Evolutionary conservation across 352 stramenopile species (phyloP), one percentile per base, ranked within the genome.

Genomic region (Chrysophaeum taylorii): DNA sequence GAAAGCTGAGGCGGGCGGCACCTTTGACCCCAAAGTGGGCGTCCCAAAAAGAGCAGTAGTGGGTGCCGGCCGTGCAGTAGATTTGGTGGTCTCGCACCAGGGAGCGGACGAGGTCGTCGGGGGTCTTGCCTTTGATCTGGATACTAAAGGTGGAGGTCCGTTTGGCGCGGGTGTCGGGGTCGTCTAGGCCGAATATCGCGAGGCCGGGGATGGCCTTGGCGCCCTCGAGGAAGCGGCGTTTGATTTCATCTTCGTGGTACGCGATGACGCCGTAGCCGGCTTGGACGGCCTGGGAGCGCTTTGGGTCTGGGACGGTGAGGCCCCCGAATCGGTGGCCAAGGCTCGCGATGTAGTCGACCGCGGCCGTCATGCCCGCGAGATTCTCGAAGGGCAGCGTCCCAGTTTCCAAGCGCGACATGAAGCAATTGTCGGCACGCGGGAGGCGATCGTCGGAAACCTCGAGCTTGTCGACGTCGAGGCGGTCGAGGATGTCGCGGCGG

Each of bases 401-500:
- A 9, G 33, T 7, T 25, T 60, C 48, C 48, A 18, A 60, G 18
- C 21, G 5, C 5, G 48, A 60, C 25, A 60, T 33, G 48, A 33
- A 21, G 48, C 48, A 60, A 9, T n/a, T 33, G 18, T 5, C 48
- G 48, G n/a, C 48, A 9, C 48, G 5, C 48, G 48, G 48, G 18
- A 60, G 48, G 48, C 48, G 18, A 25, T 21, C 48, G 48, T 60
- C 48, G 18, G 48, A 5, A 25, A 60, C 48, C 5, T 25, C 5
- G 18, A 60, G 25, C 60, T 67, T 67, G 5, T 5, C 60, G 18
- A n/a, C 53, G 21, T 67, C 14, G 21, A 75, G 54, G 2, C 38
- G 29, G 2, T 64, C 2, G 41, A 75, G 68, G 7, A 73, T 38
- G 29, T 75, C 71, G 35, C 54, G 39, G n/a, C 42, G 37, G 18